phyloP scores from a whole-genome alignment of 139 green algal species.

The Coelastrella sp. region DNA sequence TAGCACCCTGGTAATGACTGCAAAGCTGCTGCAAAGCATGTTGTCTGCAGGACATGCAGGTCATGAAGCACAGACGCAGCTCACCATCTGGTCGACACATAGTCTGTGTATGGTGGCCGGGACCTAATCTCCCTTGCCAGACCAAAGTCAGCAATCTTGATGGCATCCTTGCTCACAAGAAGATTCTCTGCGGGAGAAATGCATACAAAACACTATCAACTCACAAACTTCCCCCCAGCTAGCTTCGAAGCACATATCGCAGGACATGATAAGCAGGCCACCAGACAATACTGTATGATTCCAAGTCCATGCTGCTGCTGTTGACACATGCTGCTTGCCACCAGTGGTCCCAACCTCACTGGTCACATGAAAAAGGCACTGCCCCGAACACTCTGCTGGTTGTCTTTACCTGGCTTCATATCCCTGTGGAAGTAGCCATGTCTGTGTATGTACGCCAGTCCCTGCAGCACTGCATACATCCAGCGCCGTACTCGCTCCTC shows the following conservation, averaged over 20 bases:
- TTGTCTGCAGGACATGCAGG: not conserved
- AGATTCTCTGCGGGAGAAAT: constrained; percentile 86
- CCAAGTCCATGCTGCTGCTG: too few relatives aligned
- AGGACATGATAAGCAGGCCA: too few relatives aligned
- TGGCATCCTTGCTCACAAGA: constrained; percentile 83
- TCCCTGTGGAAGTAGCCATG: constrained; percentile 97
- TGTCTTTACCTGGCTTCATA: constrained; percentile 90
- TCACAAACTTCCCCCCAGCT: too few relatives aligned
- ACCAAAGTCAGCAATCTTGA: constrained; percentile 99
- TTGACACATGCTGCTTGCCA: too few relatives aligned
- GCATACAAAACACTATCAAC: too few relatives aligned
- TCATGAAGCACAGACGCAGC: not conserved
- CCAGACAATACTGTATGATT: too few relatives aligned
- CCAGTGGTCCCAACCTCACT: too few relatives aligned
- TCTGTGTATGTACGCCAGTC: constrained; percentile 95
- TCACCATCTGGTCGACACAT: constrained; percentile 95
- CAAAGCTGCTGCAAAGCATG: not conserved
- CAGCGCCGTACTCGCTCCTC: constrained; percentile 89
- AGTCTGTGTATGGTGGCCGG: constrained; percentile 94
- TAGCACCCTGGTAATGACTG: not conserved
- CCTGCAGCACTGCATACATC: constrained; percentile 93
- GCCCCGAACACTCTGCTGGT: too few relatives aligned
- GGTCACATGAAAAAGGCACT: too few relatives aligned
- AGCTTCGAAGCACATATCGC: too few relatives aligned
- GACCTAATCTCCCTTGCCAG: constrained; percentile 91